Evolutionary conservation across 192 early-diverging fungal species (phyloP).

Genomic region (Backusella parvicylindrica): DNA sequence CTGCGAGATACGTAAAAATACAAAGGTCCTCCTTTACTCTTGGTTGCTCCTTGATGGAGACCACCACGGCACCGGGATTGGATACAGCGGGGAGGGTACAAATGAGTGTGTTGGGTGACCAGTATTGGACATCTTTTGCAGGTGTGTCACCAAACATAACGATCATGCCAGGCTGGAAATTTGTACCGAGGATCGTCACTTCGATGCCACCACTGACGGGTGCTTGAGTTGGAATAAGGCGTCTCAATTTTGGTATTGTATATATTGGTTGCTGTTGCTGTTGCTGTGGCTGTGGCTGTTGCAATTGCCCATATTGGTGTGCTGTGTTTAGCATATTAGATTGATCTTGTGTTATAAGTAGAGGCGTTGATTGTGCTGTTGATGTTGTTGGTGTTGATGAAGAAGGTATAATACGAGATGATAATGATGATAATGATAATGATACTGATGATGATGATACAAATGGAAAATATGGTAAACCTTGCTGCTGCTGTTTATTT

Average conservation of each 20-base stretch:
- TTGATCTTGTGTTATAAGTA: not conserved
- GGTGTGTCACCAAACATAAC: slow-evolving; percentile 71
- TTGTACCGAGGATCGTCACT: slow-evolving; percentile 78
- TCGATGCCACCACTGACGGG: slow-evolving; percentile 83
- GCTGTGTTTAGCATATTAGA: not conserved
- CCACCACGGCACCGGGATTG: slow-evolving; percentile 66
- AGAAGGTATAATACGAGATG: not conserved
- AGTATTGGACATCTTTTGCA: slow-evolving; percentile 71
- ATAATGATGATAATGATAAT: not conserved
- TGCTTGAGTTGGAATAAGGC: slow-evolving; percentile 80
- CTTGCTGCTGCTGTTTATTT: not conserved
- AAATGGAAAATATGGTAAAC: not conserved
- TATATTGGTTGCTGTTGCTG: not conserved
- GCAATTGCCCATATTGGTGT: not conserved
- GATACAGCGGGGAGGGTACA: slow-evolving; percentile 79
- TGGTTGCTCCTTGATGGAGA: slow-evolving; percentile 46
- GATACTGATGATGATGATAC: not conserved
- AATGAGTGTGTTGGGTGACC: slow-evolving; percentile 75
- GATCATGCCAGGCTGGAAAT: slow-evolving; percentile 69
- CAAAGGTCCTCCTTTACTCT: slow-evolving; percentile 21
- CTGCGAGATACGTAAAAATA: slow-evolving; percentile 38
- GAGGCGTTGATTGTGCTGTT: not conserved
- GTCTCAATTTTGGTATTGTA: slow-evolving; percentile 10
- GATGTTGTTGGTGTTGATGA: not conserved
- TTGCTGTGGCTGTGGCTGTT: not conserved